phyloP scores from a whole-genome alignment of 2,329 filamentous ascomycete species.

The Pseudocercospora crystallina region DNA sequence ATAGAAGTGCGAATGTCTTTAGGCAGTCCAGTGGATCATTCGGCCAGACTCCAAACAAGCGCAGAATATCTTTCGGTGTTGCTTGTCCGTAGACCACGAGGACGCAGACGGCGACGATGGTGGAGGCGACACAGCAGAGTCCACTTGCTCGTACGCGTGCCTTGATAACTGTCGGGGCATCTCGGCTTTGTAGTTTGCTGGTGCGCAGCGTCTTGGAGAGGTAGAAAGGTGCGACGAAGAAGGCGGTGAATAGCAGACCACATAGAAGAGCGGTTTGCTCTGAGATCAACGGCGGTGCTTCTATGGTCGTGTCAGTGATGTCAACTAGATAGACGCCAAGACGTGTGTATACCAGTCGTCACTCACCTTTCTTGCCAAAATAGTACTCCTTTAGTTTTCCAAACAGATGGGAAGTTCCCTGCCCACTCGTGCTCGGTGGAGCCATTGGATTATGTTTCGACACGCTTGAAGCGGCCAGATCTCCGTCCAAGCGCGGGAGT shows the following conservation, averaged over 20 bases:
- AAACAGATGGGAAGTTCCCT: slow-evolving; percentile 13
- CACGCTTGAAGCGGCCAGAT: background rate
- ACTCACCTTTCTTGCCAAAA: slow-evolving; percentile 17
- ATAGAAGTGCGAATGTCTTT: slow-evolving; percentile 68
- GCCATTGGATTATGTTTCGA: slow-evolving; percentile 12
- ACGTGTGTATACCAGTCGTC: too few relatives aligned
- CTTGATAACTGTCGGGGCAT: slow-evolving; percentile 85
- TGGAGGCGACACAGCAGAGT: slow-evolving; percentile 69
- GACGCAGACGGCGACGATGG: slow-evolving; percentile 65
- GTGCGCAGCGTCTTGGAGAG: slow-evolving; percentile 76
- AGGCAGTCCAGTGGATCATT: slow-evolving; percentile 51
- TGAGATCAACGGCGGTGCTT: slow-evolving; percentile 24
- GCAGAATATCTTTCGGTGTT: slow-evolving; percentile 57
- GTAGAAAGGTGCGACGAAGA: slow-evolving; percentile 92
- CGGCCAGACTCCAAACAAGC: slow-evolving; percentile 80
- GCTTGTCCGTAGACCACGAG: slow-evolving; percentile 57
- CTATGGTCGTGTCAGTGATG: slow-evolving; percentile 1
- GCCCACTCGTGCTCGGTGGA: slow-evolving; percentile 14
- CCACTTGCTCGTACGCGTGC: slow-evolving; percentile 80
- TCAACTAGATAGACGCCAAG: too few relatives aligned
- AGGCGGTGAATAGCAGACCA: slow-evolving; percentile 70
- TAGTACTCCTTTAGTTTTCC: slow-evolving; percentile 15
- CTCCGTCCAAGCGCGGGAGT: background rate
- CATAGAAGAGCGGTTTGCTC: slow-evolving; percentile 32
- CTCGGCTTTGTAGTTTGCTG: slow-evolving; percentile 74